Evolutionary conservation across 345 rosid species (phyloP).

Genomic region (Limnanthes douglasii): DNA sequence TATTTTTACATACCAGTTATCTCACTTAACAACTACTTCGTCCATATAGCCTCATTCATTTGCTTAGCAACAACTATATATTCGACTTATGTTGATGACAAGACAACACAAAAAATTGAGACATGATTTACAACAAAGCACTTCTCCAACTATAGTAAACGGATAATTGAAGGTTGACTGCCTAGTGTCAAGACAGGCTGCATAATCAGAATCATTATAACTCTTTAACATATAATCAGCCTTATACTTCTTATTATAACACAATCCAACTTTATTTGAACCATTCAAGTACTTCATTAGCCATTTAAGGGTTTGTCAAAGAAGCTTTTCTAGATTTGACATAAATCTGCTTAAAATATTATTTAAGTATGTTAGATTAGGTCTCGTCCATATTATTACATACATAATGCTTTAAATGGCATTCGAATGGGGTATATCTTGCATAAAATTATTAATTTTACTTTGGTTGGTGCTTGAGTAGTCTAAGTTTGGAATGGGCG

Average conservation of each 20-base stretch:
- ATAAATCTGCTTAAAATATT: background rate
- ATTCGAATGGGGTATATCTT: too few species aligned
- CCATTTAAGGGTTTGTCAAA: background rate
- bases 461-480: too few species aligned
- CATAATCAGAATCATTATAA: background rate
- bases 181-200: background rate
- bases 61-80: too few species aligned
- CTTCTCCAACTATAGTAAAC: background rate
- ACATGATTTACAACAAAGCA: background rate
- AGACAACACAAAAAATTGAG: too few species aligned
- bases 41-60: too few species aligned
- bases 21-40: too few species aligned
- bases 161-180: background rate
- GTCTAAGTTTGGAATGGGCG: background rate
- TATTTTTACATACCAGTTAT: too few species aligned
- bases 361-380: background rate
- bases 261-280: background rate
- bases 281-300: background rate
- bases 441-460: too few species aligned
- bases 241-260: too few species aligned
- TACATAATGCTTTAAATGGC: too few species aligned
- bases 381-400: background rate
- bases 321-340: background rate
- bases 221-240: background rate
- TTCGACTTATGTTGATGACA: too few species aligned